Evolutionary conservation across 2,329 filamentous ascomycete species (phyloP).

Genomic region (Phoma sp.): DNA sequence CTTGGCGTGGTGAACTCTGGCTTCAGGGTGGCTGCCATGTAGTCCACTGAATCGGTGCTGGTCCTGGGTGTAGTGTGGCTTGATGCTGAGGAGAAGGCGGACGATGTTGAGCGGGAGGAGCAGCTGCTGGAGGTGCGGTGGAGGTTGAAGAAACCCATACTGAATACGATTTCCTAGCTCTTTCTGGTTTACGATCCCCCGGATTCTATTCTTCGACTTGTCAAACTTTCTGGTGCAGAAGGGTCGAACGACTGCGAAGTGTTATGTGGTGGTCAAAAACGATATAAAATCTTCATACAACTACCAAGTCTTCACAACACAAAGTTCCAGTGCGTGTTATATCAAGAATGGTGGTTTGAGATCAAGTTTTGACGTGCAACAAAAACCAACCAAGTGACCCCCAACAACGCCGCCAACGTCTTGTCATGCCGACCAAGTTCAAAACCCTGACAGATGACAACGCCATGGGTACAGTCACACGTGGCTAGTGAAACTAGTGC

Average conservation of each 20-base stretch:
- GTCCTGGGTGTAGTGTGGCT: constrained; percentile 4
- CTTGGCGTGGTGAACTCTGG: constrained; percentile 2
- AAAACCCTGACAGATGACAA: constrained; percentile 14
- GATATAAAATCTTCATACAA: too few species aligned
- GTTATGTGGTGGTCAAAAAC: too few species aligned
- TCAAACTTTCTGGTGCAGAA: too few species aligned
- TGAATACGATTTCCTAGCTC: neutral
- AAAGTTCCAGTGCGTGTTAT: too few species aligned
- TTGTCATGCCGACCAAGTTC: constrained; percentile 9
- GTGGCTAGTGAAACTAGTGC: constrained; percentile 15
- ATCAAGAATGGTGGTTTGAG: too few species aligned
- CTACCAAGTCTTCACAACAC: too few species aligned
- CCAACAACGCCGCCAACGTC: constrained; percentile 4
- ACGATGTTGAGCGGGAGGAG: constrained; percentile 4
- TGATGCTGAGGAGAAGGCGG: neutral
- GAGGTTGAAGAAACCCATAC: constrained; percentile 16
- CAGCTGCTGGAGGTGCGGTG: constrained; percentile 6
- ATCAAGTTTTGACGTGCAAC: neutral
- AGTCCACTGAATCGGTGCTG: constrained; percentile 10
- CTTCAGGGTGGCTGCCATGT: constrained; percentile 19
- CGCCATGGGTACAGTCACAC: constrained; percentile 12
- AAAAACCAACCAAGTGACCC: constrained; percentile 2
- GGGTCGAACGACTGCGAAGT: too few species aligned
- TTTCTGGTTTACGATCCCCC: too few species aligned
- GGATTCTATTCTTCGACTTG: too few species aligned